Conservation (phyloP, 116 monocot genomes). For the Dioscorea cayenensis region DNA sequence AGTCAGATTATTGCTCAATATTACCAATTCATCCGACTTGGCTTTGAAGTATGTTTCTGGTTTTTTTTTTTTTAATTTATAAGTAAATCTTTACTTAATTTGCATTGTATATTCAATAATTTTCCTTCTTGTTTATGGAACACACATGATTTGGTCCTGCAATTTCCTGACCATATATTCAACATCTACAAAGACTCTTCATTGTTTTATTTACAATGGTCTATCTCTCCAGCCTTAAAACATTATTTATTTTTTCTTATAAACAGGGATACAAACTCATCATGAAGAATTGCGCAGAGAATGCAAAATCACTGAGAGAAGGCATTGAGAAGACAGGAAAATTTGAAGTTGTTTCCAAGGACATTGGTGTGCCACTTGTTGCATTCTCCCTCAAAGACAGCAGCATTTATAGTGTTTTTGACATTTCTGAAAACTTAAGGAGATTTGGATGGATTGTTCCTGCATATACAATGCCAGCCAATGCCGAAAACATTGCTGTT, state of each 20-base stretch:
- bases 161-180: no score
- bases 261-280: constrained; percentile 77
- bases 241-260: constrained; percentile 10
- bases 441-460: constrained; percentile 97
- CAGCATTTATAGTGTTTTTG: constrained; percentile 60
- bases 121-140: background rate
- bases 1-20: constrained; percentile 96
- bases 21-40: constrained; percentile 89
- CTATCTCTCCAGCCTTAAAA: no score
- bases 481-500: constrained; percentile 73
- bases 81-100: background rate
- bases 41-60: constrained; percentile 48
- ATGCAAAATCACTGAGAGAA: constrained; percentile 59
- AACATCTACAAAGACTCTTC: no score
- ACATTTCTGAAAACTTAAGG: constrained; percentile 73
- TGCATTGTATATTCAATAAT: background rate
- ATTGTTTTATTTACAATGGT: background rate
- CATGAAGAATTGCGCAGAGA: constrained; percentile 93
- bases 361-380: constrained; percentile 79
- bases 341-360: constrained; percentile 89
- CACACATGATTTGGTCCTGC: no score
- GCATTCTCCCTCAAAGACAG: constrained; percentile 86
- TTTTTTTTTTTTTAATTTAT: background rate
- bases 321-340: constrained; percentile 58
- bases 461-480: constrained; percentile 92